Base-by-base conservation (phyloP, 257 asterid species). In the Plantago elongata region DNA sequence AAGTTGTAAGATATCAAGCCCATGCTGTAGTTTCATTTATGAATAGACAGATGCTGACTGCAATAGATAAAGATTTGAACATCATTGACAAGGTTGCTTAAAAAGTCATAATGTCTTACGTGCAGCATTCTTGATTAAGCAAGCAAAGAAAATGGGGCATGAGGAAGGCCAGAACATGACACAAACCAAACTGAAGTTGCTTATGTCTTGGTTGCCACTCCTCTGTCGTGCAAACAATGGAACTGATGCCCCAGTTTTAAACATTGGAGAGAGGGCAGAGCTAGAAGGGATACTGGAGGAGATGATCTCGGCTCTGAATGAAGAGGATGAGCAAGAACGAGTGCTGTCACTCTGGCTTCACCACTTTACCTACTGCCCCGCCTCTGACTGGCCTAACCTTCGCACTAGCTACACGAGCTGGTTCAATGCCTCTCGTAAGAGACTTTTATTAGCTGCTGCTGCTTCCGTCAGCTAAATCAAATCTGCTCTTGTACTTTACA, bases 311-410 rank as follows among this genome's bases (percentile, higher is more conserved):
- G 62, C 79, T 1, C 70, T 91, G 68, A 75, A 74, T n/a, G 74
- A 71, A n/a, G 82, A 72, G 43, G 84, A 84, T 13, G 97, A 91
- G 80, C 98, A 88, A 71, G 98, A 91, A 57, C 76, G 67, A 42
- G 95, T 91, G 11, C 59, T 91, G 62, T 83, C 97, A 38, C 84
- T 86, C 9, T 91, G 98, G 98, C 88, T 91, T 56, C 94, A 91
- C 67, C 93, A 91, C 69, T 91, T 78, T 86, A 86, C 95, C 18
- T 71, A 77, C 61, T 88, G 95, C 63, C 75, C 95, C 12, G 71
- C 85, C 62, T 84, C 95, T 27, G 96, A 91, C 38, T 91, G 98
- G 98, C 98, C 96, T 40, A 88, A 91, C 54, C 95, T 88, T 64
- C 95, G 76, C 7, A 63, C 74, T 7, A 82, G 83, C 78, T 91